Percentiles rank a stretch among this genome's conserved stretches.
Evolutionary conservation across 192 early-diverging fungal genomes (phyloP).

Genomic region (Entomortierella chlamydospora): DNA sequence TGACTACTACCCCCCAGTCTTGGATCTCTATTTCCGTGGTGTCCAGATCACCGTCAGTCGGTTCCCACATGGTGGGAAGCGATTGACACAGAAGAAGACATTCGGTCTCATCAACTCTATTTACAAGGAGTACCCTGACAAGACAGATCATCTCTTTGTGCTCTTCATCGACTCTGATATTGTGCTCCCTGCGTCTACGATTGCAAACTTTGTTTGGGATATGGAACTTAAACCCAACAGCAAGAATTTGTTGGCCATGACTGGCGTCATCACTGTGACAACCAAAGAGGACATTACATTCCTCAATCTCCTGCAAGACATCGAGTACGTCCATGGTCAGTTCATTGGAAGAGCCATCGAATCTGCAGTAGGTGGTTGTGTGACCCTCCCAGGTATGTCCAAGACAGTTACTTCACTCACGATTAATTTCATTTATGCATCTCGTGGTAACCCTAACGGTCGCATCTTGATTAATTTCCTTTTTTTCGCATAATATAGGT

Average conservation of each 20-base stretch:
- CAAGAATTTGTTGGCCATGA: constrained; percentile 17
- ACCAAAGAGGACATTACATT: constrained; percentile 35
- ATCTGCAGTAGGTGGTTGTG: constrained; percentile 43
- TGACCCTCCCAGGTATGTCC: constrained; percentile 59
- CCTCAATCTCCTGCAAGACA: constrained; percentile 55
- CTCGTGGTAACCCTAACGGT: too few relatives aligned
- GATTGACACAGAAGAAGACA: constrained; percentile 61
- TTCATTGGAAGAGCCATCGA: constrained; percentile 53
- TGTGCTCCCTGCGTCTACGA: constrained; percentile 37
- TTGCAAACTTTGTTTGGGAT: constrained; percentile 49
- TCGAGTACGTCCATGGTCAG: constrained; percentile 61
- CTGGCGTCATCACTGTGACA: constrained; percentile 23
- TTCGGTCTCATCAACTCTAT: constrained; percentile 38
- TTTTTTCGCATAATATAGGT: constrained; percentile 10
- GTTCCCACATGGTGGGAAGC: constrained; percentile 66
- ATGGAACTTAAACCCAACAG: constrained; percentile 29
- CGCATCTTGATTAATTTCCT: too few relatives aligned
- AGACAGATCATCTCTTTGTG: constrained; percentile 45
- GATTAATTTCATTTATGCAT: constrained; percentile 9
- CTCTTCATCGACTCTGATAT: constrained; percentile 66
- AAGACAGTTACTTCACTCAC: too few relatives aligned
- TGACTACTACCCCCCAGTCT: constrained; percentile 14
- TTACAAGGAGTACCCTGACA: constrained; percentile 24
- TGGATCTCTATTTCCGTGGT: constrained; percentile 38
- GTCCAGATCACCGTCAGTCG: constrained; percentile 50